These are phyloP conservation scores for Pythium coloratum DNA, from an alignment of 352 stramenopile genomes.

Conservation along the genomic window DNA sequence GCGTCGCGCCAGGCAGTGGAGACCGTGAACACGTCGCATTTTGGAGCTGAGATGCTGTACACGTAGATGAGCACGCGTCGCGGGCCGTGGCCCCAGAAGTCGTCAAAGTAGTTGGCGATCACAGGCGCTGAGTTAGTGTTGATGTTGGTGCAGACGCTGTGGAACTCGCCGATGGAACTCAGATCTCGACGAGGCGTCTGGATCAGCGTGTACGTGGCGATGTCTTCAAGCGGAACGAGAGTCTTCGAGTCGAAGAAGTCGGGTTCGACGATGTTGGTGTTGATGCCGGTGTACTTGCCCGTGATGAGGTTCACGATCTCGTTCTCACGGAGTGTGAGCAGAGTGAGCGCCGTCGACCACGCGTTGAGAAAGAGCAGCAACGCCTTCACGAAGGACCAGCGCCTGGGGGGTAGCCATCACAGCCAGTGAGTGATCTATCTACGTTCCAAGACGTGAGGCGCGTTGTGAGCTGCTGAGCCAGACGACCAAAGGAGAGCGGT, in stretches of 20 bases:
- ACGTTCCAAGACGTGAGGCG: too few species aligned
- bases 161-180: conserved; percentile 26
- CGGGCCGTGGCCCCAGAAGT: conserved; percentile 33
- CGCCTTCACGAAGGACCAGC: conserved; percentile 2
- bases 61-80: conserved; percentile 27
- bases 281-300: conserved; percentile 27
- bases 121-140: conserved; percentile 23
- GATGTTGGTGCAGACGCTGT: conserved; percentile 25
- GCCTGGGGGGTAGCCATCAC: not conserved
- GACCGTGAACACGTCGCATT: conserved; percentile 20
- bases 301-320: conserved; percentile 7
- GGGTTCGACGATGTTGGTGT: conserved; percentile 23
- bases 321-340: conserved; percentile 24
- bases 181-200: conserved; percentile 23
- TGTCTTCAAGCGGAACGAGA: conserved; percentile 29
- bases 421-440: not conserved
- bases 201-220: conserved; percentile 25
- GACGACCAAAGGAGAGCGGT: too few species aligned
- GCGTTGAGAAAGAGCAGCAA: conserved; percentile 14
- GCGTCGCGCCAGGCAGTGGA: conserved; percentile 12
- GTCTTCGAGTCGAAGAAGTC: conserved; percentile 3
- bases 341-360: conserved; percentile 15
- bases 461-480: too few species aligned
- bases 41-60: conserved; percentile 36
- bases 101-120: conserved; percentile 28